These are phyloP conservation scores for Zygotorulaspora sp. DNA, from an alignment of 805 yeast genomes.

Conservation along the genomic window DNA sequence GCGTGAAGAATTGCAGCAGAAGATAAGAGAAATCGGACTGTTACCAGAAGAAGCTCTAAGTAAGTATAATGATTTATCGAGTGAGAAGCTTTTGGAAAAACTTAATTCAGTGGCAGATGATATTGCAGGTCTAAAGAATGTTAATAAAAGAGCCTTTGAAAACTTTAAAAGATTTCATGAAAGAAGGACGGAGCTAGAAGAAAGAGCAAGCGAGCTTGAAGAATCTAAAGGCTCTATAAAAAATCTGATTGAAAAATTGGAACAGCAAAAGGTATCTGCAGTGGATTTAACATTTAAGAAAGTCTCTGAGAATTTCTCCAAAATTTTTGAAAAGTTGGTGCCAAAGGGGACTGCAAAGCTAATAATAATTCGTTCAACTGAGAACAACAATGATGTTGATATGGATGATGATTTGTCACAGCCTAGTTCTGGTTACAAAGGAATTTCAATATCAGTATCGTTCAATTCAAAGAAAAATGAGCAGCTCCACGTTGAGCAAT, in stretches of 20 bases:
- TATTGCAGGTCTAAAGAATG: conserved; percentile 63
- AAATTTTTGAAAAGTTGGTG: conserved; percentile 73
- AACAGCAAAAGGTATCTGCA: conserved; percentile 76
- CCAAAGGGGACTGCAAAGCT: conserved; percentile 78
- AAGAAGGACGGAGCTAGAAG: conserved; percentile 62
- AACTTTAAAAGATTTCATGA: conserved; percentile 69
- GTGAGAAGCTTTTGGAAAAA: conserved; percentile 50
- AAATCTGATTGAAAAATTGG: conserved; percentile 61
- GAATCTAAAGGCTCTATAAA: conserved; percentile 69
- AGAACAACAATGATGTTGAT: conserved; percentile 20
- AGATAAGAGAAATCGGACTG: conserved; percentile 80
- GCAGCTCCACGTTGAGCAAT: conserved; percentile 81
- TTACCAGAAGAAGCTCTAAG: conserved; percentile 80
- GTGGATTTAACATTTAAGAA: conserved; percentile 71
- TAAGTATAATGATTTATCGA: conserved; percentile 40
- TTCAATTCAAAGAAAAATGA: conserved; percentile 84
- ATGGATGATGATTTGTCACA: conserved; percentile 19
- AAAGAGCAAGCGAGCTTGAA: conserved; percentile 64
- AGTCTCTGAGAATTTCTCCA: conserved; percentile 67
- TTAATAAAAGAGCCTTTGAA: conserved; percentile 86
- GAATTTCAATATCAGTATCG: conserved; percentile 83
- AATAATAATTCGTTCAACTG: conserved; percentile 49
- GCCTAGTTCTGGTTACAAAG: conserved; percentile 48
- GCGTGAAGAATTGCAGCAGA: conserved; percentile 66
- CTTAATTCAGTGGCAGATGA: conserved; percentile 53